Base-by-base conservation (phyloP, 2,329 filamentous ascomycete species). In the Aureobasidium leucospermi region DNA sequence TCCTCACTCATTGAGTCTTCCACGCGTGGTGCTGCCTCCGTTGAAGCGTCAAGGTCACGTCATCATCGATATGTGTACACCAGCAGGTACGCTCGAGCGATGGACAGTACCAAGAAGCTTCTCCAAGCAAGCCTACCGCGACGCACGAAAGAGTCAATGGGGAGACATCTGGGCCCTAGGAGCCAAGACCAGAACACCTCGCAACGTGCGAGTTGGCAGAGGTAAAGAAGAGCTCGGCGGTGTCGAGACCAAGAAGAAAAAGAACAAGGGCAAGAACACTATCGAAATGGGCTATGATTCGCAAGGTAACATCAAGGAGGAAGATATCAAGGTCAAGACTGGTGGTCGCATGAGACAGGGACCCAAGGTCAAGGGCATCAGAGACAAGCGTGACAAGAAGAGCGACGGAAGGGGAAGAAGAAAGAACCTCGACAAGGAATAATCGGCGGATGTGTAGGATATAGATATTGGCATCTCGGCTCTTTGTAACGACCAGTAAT, bases 141-240 rank as follows among this genome's bases (percentile, higher is more conserved):
- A 97, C 70, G 94, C 94, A 38, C 85, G 94, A 63, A 99, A 99
- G 75, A 83, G 87, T 0, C 77, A 77, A 57, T 97, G 93, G 94
- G 94, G 94, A 41, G 94, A 97, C 71, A 78, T 97, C 9, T 99
- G 94, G 94, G 91, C 93, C 0, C 79, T 97, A 0, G 94, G 94
- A 0, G 93, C 92, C 23, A 97, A 97, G 79, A 95, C 90, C 0
- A 81, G 90, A 11, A 81, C 88, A 4, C 69, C 74, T 2, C 78
- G 89, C 48, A 78, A 76, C 13, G 75, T 88, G 45, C 82, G 85
- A 7, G 73, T 88, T 3, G 88, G 88, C n/a, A 58, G 59, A 34
- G 59, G 61, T 28, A 49, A 58, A 19, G 61, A 63, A 23, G 63
- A 62, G n/a, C 46, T 61, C 34, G 60, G 57, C 38, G 57, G 61